These are phyloP conservation scores for Astragalus glycyphyllos DNA, from an alignment of 306 rosid species.

Conservation along the genomic window DNA sequence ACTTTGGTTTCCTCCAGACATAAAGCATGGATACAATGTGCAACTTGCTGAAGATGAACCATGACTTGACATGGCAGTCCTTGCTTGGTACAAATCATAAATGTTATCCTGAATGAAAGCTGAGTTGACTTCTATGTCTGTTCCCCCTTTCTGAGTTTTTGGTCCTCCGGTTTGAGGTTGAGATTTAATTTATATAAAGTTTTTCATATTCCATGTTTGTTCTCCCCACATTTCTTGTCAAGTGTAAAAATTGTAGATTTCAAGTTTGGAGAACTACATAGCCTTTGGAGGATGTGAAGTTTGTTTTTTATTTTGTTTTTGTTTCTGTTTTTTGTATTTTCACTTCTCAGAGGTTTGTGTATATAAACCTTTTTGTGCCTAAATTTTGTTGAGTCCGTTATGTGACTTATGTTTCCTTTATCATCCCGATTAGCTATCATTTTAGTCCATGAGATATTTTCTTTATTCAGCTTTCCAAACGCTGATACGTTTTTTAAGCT, in stretches of 20 bases:
- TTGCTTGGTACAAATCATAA: constrained; percentile 26
- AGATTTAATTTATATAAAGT: constrained; percentile 40
- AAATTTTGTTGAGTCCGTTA: too few relatives aligned
- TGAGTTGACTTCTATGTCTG: constrained; percentile 35
- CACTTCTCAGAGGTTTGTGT: constrained; percentile 42
- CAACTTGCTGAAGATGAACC: constrained; percentile 72
- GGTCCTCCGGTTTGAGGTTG: constrained; percentile 45
- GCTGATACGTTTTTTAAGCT: background rate
- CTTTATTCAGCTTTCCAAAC: background rate
- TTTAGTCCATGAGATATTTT: constrained; percentile 1
- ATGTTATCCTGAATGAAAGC: constrained; percentile 23
- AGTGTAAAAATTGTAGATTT: constrained; percentile 63
- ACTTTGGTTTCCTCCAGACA: constrained; percentile 63
- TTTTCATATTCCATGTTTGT: constrained; percentile 44
- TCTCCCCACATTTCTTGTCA: constrained; percentile 49
- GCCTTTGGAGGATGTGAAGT: constrained; percentile 48
- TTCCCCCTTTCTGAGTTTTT: constrained; percentile 39
- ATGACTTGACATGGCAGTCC: constrained; percentile 42
- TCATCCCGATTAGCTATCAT: background rate
- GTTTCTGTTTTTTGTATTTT: background rate
- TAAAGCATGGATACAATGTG: constrained; percentile 76
- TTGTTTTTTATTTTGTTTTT: background rate
- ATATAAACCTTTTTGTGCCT: constrained; percentile 47
- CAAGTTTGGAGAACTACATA: constrained; percentile 53
- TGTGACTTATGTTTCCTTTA: too few relatives aligned